Conservation (phyloP, 2,329 filamentous ascomycete species). For the Arthrinium puccinioides region DNA sequence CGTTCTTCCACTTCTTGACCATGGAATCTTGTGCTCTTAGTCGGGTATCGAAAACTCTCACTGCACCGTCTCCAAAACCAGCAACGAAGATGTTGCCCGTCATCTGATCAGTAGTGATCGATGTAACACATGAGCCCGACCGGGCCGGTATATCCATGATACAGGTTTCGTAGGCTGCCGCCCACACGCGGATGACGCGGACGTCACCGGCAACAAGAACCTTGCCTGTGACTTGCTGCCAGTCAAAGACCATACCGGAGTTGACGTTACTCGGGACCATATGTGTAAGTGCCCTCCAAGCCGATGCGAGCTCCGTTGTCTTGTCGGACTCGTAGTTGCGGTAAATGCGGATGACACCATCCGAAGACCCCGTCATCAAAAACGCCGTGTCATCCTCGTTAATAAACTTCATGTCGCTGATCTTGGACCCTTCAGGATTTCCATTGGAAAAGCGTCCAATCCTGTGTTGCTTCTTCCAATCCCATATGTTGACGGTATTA, state of each 20-base stretch:
- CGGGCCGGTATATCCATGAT: conserved; percentile 89
- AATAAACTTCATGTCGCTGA: conserved; percentile 94
- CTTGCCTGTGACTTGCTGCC: conserved; percentile 95
- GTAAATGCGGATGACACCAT: conserved; percentile 90
- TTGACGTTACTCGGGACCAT: conserved; percentile 92
- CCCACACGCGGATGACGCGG: conserved; percentile 93
- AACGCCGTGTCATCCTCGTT: conserved; percentile 97
- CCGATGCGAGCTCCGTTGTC: conserved; percentile 76
- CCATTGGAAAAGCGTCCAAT: conserved; percentile 88
- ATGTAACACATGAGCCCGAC: conserved; percentile 92
- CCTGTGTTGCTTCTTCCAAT: conserved; percentile 73
- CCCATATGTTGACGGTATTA: conserved; percentile 87
- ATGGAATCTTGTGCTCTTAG: conserved; percentile 79
- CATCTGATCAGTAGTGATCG: conserved; percentile 93
- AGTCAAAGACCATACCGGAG: conserved; percentile 94
- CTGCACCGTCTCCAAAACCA: conserved; percentile 90
- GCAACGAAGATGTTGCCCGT: conserved; percentile 94
- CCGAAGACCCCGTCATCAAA: conserved; percentile 89
- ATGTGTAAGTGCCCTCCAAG: conserved; percentile 88
- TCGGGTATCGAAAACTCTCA: conserved; percentile 89
- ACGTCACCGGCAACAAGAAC: conserved; percentile 95
- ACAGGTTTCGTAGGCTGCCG: conserved; percentile 87
- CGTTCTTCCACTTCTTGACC: conserved; percentile 95
- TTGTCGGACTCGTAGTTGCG: conserved; percentile 77
- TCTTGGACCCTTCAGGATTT: conserved; percentile 83